Percentiles rank a stretch among this genome's conserved stretches.
These are phyloP conservation scores for Aspergillus novofumigatus DNA, from an alignment of 2,329 filamentous ascomycete species.

Conservation along the genomic window DNA sequence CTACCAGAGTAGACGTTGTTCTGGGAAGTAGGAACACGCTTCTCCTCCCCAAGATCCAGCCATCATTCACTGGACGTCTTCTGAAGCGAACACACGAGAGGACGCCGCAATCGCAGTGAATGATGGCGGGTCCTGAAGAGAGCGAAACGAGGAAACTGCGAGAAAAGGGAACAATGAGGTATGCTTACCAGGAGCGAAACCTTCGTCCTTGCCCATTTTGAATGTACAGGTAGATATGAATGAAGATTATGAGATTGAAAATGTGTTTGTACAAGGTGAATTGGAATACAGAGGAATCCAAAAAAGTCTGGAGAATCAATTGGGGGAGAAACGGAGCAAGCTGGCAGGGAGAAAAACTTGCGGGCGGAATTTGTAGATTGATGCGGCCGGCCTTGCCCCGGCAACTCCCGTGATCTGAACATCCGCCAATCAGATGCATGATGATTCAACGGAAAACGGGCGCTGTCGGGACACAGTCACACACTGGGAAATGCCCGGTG, in stretches of 20 bases:
- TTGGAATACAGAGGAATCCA: conserved; percentile 19
- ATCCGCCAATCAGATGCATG: conserved; percentile 30
- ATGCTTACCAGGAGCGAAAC: conserved; percentile 44
- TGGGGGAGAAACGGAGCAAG: conserved; percentile 10
- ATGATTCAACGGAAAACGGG: conserved; percentile 34
- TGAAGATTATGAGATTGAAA: conserved; percentile 18
- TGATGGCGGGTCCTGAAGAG: neutral
- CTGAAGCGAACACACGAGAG: neutral
- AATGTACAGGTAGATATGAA: conserved; percentile 25
- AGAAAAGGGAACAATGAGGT: neutral
- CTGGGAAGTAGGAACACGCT: neutral
- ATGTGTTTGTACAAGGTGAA: conserved; percentile 23
- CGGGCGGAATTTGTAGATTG: conserved; percentile 31
- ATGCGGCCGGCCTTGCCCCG: conserved; percentile 22
- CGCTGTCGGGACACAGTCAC: conserved; percentile 26
- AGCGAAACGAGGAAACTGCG: conserved; percentile 2
- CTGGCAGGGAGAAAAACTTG: conserved; percentile 28
- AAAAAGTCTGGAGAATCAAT: conserved; percentile 15
- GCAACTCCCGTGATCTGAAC: conserved; percentile 31
- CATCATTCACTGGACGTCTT: neutral
- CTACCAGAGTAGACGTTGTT: neutral
- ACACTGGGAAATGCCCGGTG: conserved; percentile 4
- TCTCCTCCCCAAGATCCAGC: neutral
- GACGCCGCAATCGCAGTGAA: conserved; percentile 1
- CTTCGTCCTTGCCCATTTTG: conserved; percentile 44